These are phyloP conservation scores for Cryphonectria nitschkei DNA, from an alignment of 2,329 filamentous ascomycete genomes.

Conservation along the genomic window DNA sequence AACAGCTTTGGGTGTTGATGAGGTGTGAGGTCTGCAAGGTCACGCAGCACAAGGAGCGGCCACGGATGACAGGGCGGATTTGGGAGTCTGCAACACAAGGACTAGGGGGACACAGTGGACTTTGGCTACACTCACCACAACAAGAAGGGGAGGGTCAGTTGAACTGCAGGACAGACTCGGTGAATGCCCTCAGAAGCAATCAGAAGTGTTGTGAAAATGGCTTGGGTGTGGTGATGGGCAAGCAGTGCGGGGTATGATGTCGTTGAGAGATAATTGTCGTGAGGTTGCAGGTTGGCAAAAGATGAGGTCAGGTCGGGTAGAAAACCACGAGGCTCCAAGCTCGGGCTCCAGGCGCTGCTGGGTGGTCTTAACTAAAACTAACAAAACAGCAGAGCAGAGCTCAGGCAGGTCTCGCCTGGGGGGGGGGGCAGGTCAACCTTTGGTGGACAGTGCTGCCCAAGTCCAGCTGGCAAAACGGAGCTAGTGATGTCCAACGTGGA, in stretches of 20 bases:
- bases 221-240: constrained; percentile 1
- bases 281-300: constrained; percentile 15
- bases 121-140: background rate
- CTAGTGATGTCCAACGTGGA: constrained; percentile 8
- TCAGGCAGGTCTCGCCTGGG: background rate
- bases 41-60: constrained; percentile 6
- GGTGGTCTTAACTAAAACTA: background rate
- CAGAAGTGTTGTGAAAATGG: background rate
- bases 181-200: background rate
- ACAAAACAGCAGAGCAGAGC: constrained; percentile 1
- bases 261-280: constrained; percentile 12
- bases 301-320: constrained; percentile 15
- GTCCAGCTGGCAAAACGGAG: constrained; percentile 6
- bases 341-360: background rate
- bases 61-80: background rate
- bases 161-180: background rate
- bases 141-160: background rate
- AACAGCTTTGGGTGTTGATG: background rate
- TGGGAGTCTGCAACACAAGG: constrained; percentile 2
- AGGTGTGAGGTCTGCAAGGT: constrained; percentile 8
- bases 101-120: background rate
- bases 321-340: constrained; percentile 10
- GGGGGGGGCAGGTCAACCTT: background rate
- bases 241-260: constrained; percentile 13
- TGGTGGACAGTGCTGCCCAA: background rate